Percentiles rank a stretch among this genome's conserved stretches.
Conservation (phyloP, 2,329 filamentous ascomycete species). For the Didymella keratinophila region DNA sequence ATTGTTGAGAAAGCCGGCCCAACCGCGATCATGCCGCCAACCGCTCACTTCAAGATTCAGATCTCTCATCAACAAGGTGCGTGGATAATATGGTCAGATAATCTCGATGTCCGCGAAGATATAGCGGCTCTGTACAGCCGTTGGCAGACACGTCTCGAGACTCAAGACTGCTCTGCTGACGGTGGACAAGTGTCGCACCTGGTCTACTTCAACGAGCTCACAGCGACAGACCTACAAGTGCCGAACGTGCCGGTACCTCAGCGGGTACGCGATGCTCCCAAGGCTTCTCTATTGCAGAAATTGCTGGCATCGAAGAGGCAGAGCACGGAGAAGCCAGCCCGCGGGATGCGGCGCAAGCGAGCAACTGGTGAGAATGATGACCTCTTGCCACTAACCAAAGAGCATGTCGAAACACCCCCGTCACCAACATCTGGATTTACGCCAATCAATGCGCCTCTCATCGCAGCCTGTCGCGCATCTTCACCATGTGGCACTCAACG, state of each 20-base stretch:
- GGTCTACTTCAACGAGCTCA: constrained; percentile 19
- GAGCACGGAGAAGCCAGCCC: not conserved
- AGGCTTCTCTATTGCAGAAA: not conserved
- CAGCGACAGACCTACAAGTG: constrained; percentile 25
- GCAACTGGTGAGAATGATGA: not conserved
- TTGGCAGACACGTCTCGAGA: not conserved
- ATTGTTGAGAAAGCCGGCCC: constrained; percentile 33
- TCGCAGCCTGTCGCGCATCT: not conserved
- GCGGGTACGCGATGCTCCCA: constrained; percentile 12
- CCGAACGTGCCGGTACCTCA: constrained; percentile 25
- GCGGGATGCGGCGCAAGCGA: constrained; percentile 10
- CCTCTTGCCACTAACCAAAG: not conserved
- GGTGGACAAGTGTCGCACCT: not conserved
- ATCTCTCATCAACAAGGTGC: constrained; percentile 20
- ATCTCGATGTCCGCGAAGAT: constrained; percentile 23
- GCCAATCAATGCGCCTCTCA: not conserved
- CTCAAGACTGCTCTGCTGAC: not conserved
- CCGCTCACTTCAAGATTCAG: constrained; percentile 36
- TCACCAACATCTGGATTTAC: not conserved
- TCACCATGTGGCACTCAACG: constrained; percentile 1
- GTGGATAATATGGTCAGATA: constrained; percentile 32
- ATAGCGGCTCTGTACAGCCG: constrained; percentile 10
- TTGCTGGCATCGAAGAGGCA: not conserved
- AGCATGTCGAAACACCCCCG: not conserved
- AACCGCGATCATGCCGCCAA: constrained; percentile 30